Evolutionary conservation across 305 asterid species (phyloP).

Genomic region (Salvia sclarea): DNA sequence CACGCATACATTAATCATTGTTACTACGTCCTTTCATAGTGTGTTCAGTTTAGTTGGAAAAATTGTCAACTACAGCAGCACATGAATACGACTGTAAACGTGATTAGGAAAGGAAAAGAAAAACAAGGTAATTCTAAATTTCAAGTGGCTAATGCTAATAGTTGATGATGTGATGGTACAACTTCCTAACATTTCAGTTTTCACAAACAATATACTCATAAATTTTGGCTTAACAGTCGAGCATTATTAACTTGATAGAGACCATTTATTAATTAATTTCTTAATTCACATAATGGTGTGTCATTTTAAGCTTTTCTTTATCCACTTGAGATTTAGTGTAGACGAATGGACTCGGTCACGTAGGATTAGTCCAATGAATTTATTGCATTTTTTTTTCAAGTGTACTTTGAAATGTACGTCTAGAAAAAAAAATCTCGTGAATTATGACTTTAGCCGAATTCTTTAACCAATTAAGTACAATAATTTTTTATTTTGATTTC

Average conservation of each 20-base stretch:
- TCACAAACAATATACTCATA: neutral
- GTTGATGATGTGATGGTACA: constrained; percentile 8
- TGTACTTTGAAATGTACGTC: neutral
- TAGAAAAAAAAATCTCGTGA: neutral
- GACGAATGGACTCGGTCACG: constrained; percentile 13
- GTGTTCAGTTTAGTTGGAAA: no score
- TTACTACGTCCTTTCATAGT: no score
- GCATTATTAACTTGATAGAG: neutral
- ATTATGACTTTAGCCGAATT: neutral
- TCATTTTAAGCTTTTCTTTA: neutral
- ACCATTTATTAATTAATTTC: neutral
- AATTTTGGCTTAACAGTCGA: neutral
- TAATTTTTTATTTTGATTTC: neutral
- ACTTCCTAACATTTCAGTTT: neutral
- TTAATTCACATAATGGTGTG: neutral
- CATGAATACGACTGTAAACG: neutral
- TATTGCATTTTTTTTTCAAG: neutral
- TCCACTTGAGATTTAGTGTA: neutral
- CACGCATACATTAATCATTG: no score
- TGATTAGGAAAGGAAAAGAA: no score
- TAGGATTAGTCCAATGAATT: neutral
- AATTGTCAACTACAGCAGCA: neutral
- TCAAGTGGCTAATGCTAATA: no score
- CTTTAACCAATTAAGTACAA: neutral
- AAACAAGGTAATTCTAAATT: no score